phyloP scores from a whole-genome alignment of 495 filamentous ascomycete genomes.

The Penicillium soppii region DNA sequence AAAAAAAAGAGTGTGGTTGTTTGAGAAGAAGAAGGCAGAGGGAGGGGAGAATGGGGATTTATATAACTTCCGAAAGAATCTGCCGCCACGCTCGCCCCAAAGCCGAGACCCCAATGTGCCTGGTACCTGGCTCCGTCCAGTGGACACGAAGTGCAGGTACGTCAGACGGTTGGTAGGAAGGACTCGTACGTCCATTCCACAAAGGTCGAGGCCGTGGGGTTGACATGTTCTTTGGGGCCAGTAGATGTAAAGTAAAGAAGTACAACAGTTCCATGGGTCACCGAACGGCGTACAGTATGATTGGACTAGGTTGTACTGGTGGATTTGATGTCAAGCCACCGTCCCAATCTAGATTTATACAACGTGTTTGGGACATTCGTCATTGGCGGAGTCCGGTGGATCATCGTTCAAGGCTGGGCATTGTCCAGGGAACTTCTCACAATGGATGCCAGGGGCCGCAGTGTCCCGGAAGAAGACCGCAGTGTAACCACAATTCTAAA shows the following conservation, averaged over 20 bases:
- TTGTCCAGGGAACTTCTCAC: not conserved
- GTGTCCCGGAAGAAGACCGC: not conserved
- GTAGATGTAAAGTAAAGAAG: conserved; percentile 1
- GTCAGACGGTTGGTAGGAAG: conserved; percentile 7
- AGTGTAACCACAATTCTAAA: not conserved
- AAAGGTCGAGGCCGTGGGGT: conserved; percentile 19
- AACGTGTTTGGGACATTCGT: not conserved
- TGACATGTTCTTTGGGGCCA: conserved; percentile 10
- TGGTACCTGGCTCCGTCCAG: conserved; percentile 21
- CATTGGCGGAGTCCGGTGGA: not conserved
- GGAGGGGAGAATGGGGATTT: conserved; percentile 10
- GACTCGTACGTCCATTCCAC: conserved; percentile 12
- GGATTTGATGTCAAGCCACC: not conserved
- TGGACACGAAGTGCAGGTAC: conserved; percentile 11
- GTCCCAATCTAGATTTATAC: not conserved
- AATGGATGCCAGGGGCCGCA: conserved; percentile 1
- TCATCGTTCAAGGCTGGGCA: not conserved
- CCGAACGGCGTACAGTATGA: not conserved
- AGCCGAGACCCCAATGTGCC: conserved; percentile 10
- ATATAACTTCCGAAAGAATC: conserved; percentile 19
- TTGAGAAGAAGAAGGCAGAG: conserved; percentile 14
- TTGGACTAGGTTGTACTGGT: conserved; percentile 1
- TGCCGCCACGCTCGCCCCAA: conserved; percentile 17
- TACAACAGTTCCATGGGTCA: not conserved
- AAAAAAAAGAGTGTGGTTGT: conserved; percentile 16